Evolutionary conservation across 495 filamentous ascomycete genomes (phyloP).

Genomic region (Aspergillus egyptiacus): DNA sequence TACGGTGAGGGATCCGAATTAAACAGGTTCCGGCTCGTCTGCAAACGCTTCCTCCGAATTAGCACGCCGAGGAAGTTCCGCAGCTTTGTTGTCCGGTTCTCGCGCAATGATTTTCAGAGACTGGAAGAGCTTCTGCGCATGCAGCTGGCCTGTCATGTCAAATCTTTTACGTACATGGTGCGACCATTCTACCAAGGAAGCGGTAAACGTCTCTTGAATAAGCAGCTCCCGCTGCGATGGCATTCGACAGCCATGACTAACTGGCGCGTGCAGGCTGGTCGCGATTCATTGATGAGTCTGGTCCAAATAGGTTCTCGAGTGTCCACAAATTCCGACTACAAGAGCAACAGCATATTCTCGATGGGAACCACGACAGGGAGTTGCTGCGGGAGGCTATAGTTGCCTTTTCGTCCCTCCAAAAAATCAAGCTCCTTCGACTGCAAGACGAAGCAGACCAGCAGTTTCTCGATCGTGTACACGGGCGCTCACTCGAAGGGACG

Average conservation of each 20-base stretch:
- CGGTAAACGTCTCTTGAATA: conserved; percentile 34
- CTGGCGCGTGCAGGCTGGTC: conserved; percentile 29
- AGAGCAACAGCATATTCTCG: conserved; percentile 29
- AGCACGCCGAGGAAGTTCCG: conserved; percentile 56
- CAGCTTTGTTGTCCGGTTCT: conserved; percentile 57
- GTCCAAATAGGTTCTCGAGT: conserved; percentile 17
- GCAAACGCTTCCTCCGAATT: conserved; percentile 55
- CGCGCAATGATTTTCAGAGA: conserved; percentile 48
- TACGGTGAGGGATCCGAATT: conserved; percentile 35
- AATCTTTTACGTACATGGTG: conserved; percentile 66
- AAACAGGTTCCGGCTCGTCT: conserved; percentile 52
- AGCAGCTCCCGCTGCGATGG: conserved; percentile 1
- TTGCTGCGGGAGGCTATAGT: conserved; percentile 48
- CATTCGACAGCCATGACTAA: conserved; percentile 18
- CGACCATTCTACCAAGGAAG: conserved; percentile 58
- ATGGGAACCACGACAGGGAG: conserved; percentile 24
- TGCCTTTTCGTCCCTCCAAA: conserved; percentile 54
- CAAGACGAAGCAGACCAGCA: conserved; percentile 53
- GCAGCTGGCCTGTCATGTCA: conserved; percentile 57
- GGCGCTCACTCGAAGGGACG: conserved; percentile 20
- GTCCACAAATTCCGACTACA: conserved; percentile 28
- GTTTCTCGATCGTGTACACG: conserved; percentile 39
- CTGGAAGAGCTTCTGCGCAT: conserved; percentile 45
- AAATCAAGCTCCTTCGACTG: conserved; percentile 60
- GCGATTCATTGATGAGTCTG: conserved; percentile 20